These are phyloP conservation scores for Penicillium vulpinum DNA, from an alignment of 2,329 filamentous ascomycete species.

Conservation along the genomic window DNA sequence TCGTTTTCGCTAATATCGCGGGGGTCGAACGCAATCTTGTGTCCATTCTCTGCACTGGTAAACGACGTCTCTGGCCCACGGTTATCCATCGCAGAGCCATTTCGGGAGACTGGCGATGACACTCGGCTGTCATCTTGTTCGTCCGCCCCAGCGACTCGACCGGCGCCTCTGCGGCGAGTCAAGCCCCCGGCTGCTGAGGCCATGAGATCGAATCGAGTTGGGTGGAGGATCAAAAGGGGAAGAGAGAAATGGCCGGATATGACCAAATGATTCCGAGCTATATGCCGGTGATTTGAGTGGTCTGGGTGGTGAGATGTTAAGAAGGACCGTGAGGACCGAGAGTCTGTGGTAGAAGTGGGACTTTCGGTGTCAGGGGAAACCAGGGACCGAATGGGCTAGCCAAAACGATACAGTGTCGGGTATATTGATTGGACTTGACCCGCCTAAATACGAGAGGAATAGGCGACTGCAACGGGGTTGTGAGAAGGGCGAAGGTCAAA, in stretches of 20 bases:
- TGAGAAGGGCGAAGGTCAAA: background rate
- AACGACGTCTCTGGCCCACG: slow-evolving; percentile 75
- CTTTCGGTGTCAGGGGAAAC: slow-evolving; percentile 30
- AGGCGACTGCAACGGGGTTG: background rate
- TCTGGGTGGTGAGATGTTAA: slow-evolving; percentile 24
- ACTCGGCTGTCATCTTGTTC: slow-evolving; percentile 66
- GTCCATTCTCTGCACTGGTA: slow-evolving; percentile 82
- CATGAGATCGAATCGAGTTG: slow-evolving; percentile 47
- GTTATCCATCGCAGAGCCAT: slow-evolving; percentile 57
- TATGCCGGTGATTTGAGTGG: slow-evolving; percentile 24
- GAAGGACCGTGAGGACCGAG: slow-evolving; percentile 24
- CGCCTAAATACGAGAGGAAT: background rate
- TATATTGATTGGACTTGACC: background rate
- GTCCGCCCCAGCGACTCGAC: slow-evolving; percentile 58
- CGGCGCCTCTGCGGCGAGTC: slow-evolving; percentile 68
- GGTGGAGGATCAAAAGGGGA: slow-evolving; percentile 13
- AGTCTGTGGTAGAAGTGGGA: slow-evolving; percentile 27
- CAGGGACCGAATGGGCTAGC: slow-evolving; percentile 22
- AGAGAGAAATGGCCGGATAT: slow-evolving; percentile 5
- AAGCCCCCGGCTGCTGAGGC: slow-evolving; percentile 66
- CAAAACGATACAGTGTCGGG: background rate
- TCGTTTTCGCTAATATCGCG: slow-evolving; percentile 95
- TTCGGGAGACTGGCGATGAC: slow-evolving; percentile 63
- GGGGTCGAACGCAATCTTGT: slow-evolving; percentile 98
- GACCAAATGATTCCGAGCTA: slow-evolving; percentile 17